Base-by-base conservation (phyloP, 768 basidiomycete species). In the Russula brevipes region DNA sequence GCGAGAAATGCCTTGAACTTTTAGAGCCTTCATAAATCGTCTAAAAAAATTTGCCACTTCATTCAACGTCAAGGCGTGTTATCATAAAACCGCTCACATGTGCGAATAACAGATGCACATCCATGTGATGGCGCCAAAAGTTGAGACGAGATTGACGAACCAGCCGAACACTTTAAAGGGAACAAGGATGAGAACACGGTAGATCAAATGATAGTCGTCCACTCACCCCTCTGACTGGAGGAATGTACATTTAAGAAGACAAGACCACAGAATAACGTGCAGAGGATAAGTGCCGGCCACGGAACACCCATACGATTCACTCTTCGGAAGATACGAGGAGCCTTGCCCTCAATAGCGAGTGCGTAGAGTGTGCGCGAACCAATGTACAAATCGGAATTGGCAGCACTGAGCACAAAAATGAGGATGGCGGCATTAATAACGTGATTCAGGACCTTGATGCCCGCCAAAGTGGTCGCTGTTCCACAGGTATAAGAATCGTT, bases 371-470 rank as follows among this genome's bases (percentile, higher is more conserved):
- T 78, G 59, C 82, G 77, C 44, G 79, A 78, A 44, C 74, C 75
- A 71, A 78, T 81, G 68, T 81, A 86, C 52, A 87, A 73, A 72
- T 88, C 87, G 16, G 82, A 83, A 71, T 86, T 87, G 19, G 85
- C 76, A 2, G 78, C 78, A 67, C 82, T 82, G 71, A 83, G 76
- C n/a, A 86, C 82, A 71, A 86, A 87, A 66, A 87, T 73, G 31
- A 87, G 76, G 66, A 87, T 82, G 4, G 78, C 80, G 14, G 78
- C 81, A 64, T 88, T 87, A 69, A 91, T 85, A 64, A 91, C 72
- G 70, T 89, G 81, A 60, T 82, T 78, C 9, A 87, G 74, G 10
- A 78, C 78, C 65, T 77, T 79, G 72, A 89, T 86, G 33, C 84
- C 82, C 54, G 81, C 84, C 69, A 76, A 69, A 1, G 73, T 75